Evolutionary conservation across 306 rosid genomes (phyloP).

Genomic region (Ormosia emarginata): DNA sequence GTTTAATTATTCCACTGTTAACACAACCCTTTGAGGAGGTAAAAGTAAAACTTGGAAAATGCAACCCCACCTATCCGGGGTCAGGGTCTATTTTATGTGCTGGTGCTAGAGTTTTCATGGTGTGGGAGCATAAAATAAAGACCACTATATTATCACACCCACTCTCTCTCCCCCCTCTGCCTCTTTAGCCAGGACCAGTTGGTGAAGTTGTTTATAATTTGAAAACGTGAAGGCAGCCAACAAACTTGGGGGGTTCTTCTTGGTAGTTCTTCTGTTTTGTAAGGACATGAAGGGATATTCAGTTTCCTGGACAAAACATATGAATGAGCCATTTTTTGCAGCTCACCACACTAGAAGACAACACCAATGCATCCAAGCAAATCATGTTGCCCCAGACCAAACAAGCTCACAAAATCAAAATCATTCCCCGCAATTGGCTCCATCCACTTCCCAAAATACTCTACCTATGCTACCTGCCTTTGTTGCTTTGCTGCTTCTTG

Average conservation of each 20-base stretch:
- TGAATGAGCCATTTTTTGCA: slow-evolving; percentile 41
- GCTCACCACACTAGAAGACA: slow-evolving; percentile 62
- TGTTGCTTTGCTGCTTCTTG: slow-evolving; percentile 60
- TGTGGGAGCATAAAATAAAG: slow-evolving; percentile 43
- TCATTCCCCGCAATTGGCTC: slow-evolving; percentile 53
- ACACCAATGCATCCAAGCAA: slow-evolving; percentile 58
- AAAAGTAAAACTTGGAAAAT: slow-evolving; percentile 31
- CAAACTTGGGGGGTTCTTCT: slow-evolving; percentile 25
- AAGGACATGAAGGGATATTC: slow-evolving; percentile 66
- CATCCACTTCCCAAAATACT: slow-evolving; percentile 31
- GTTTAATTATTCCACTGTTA: slow-evolving; percentile 3
- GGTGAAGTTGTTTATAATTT: slow-evolving; percentile 45
- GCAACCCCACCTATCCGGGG: slow-evolving; percentile 43
- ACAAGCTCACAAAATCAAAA: slow-evolving; percentile 43
- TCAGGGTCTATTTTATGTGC: slow-evolving; percentile 28
- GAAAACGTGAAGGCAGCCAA: slow-evolving; percentile 54
- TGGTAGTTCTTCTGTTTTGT: slow-evolving; percentile 53
- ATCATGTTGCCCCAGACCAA: slow-evolving; percentile 40
- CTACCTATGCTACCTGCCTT: slow-evolving; percentile 40
- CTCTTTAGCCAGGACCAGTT: slow-evolving; percentile 16
- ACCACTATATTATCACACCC: slow-evolving; percentile 21
- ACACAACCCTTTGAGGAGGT: slow-evolving; percentile 17
- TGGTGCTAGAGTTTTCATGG: slow-evolving; percentile 44
- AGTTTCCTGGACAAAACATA: slow-evolving; percentile 48
- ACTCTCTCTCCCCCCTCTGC: slow-evolving; percentile 8